phyloP scores from a whole-genome alignment of 2,329 filamentous ascomycete species.

The Aspergillus melleus region DNA sequence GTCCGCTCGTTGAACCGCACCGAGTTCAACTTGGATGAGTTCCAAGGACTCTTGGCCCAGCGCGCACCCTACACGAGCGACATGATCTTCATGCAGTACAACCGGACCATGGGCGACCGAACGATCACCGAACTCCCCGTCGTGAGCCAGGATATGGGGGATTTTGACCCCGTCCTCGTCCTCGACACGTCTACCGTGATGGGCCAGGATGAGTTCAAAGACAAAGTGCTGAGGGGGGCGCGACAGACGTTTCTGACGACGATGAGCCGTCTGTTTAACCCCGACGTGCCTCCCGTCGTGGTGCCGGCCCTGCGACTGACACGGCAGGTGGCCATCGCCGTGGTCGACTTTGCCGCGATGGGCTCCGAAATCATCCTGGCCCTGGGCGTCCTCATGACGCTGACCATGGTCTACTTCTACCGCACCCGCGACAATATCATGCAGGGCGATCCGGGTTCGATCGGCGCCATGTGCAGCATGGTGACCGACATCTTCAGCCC shows the following conservation, averaged over 20 bases:
- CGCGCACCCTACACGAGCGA: slow-evolving; percentile 36
- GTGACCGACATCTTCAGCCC: slow-evolving; percentile 31
- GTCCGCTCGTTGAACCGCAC: slow-evolving; percentile 17
- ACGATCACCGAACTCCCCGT: slow-evolving; percentile 32
- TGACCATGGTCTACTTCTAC: slow-evolving; percentile 31
- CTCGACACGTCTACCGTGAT: slow-evolving; percentile 32
- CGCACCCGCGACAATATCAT: slow-evolving; percentile 30
- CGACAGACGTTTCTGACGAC: slow-evolving; percentile 33
- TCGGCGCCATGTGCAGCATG: slow-evolving; percentile 38
- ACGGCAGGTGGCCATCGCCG: slow-evolving; percentile 29
- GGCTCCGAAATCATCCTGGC: slow-evolving; percentile 32
- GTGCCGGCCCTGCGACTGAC: slow-evolving; percentile 23
- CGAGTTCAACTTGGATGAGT: slow-evolving; percentile 33
- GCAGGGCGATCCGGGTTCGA: slow-evolving; percentile 34
- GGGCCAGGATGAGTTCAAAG: slow-evolving; percentile 26
- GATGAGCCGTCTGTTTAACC: slow-evolving; percentile 33
- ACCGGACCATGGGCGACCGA: slow-evolving; percentile 27
- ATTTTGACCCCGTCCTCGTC: slow-evolving; percentile 30
- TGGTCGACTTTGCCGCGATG: slow-evolving; percentile 30
- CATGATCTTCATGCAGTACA: slow-evolving; percentile 32
- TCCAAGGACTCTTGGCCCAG: slow-evolving; percentile 31
- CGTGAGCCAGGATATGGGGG: slow-evolving; percentile 32
- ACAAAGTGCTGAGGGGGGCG: slow-evolving; percentile 29
- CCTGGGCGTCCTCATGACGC: slow-evolving; percentile 21
- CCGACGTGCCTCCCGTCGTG: slow-evolving; percentile 21